Evolutionary conservation across 1,284 basidiomycete genomes (phyloP).

Genomic region (Xanthoconium separans): DNA sequence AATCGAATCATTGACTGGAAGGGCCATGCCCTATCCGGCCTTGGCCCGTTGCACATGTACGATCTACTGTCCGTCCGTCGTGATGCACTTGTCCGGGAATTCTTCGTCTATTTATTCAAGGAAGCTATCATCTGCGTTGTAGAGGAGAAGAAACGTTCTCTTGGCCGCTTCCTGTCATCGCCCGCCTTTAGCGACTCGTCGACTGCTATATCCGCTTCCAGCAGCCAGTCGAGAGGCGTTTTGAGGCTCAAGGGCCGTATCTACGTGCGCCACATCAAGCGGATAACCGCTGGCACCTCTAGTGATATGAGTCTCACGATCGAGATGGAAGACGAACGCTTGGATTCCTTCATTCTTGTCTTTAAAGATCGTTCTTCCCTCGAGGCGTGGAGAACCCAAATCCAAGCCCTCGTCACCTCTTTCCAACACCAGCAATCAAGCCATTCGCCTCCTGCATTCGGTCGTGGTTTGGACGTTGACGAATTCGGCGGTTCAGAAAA

Average conservation of each 20-base stretch:
- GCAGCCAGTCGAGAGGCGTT: conserved; percentile 63
- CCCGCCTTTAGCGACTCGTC: conserved; percentile 50
- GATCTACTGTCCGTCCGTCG: conserved; percentile 88
- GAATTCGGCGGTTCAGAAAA: conserved; percentile 76
- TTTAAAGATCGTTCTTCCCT: conserved; percentile 90
- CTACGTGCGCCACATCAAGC: conserved; percentile 90
- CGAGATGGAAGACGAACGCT: conserved; percentile 90
- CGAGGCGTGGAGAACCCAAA: conserved; percentile 83
- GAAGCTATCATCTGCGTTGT: conserved; percentile 96
- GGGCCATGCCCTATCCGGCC: conserved; percentile 81
- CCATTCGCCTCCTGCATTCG: conserved; percentile 36
- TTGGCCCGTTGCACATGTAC: conserved; percentile 89
- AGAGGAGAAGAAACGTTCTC: conserved; percentile 85
- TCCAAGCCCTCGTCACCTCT: conserved; percentile 70
- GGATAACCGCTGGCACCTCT: conserved; percentile 75
- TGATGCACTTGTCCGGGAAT: conserved; percentile 84
- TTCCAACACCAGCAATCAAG: conserved; percentile 48
- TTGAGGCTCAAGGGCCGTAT: conserved; percentile 93
- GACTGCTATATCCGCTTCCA: conserved; percentile 40
- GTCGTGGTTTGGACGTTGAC: conserved; percentile 56
- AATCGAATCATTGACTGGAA: conserved; percentile 94
- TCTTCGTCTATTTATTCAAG: conserved; percentile 94
- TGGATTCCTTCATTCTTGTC: conserved; percentile 92
- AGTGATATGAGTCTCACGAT: conserved; percentile 89
- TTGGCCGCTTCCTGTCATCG: conserved; percentile 68